Conservation (phyloP, 1,284 basidiomycete genomes). For the Pyrrhoderma noxium region DNA sequence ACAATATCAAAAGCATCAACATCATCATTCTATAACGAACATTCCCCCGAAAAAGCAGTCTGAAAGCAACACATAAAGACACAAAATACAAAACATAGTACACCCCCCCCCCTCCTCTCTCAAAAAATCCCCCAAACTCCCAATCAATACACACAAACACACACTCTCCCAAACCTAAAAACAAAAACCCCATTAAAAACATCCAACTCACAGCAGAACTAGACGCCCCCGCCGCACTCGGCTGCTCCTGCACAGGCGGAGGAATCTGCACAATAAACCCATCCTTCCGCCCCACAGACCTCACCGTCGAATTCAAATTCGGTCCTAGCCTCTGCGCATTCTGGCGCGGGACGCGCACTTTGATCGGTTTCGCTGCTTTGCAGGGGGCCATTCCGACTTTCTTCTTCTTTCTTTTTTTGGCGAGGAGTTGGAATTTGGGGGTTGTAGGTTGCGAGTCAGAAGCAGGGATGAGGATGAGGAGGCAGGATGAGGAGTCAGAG, state of each 20-base stretch:
- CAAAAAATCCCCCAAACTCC: neutral
- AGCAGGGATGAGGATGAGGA: neutral
- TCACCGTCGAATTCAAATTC: conserved; percentile 52
- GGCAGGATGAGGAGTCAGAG: neutral
- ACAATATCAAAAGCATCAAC: no score
- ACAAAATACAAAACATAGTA: no score
- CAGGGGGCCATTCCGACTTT: conserved; percentile 44
- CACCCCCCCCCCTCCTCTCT: no score
- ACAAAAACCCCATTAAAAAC: conserved; percentile 20
- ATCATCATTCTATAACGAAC: no score
- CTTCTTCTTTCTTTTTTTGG: no score
- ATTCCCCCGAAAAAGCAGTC: no score
- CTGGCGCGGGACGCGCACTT: conserved; percentile 63
- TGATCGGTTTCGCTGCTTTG: conserved; percentile 43
- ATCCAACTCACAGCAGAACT: conserved; percentile 33
- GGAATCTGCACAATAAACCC: conserved; percentile 45
- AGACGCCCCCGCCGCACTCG: conserved; percentile 23
- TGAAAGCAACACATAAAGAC: no score
- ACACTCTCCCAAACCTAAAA: no score
- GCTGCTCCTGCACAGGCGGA: conserved; percentile 53
- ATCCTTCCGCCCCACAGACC: conserved; percentile 44
- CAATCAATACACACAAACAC: no score
- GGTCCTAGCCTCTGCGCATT: conserved; percentile 63
- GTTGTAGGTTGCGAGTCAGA: no score
- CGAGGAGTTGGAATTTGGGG: no score